Base-by-base conservation (phyloP, 768 basidiomycete species). In the Hericium rajendrae region DNA sequence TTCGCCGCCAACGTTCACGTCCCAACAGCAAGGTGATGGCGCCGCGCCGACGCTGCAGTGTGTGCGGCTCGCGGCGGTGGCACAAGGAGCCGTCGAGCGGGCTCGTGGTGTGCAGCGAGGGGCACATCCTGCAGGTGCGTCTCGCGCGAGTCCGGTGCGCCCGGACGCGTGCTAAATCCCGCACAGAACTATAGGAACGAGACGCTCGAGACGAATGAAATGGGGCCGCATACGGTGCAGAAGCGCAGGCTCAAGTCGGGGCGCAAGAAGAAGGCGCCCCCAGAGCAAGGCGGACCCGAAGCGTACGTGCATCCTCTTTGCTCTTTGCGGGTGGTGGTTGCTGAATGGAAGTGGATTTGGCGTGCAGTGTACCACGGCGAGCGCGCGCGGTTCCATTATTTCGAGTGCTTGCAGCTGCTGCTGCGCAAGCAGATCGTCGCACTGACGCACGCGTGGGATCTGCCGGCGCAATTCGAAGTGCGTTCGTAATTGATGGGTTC, bases 41-140 rank as follows among this genome's bases (percentile, higher is more conserved):
- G 3, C 80, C 78, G 15, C 78, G 82, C 55, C 77, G 75, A 60
- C 79, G 81, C 48, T 95, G 93, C 66, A 76, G 81, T 0, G 78
- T 85, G 20, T 97, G 94, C 66, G 84, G 88, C 9, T 94, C 92
- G 22, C 82, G 80, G 52, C 81, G 86, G 68, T 97, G 92, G 92
- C 83, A 89, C 64, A 94, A 91, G 66, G 90, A 92, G 58, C 81
- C 83, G 11, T 78, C 84, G 0, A 87, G 84, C 38, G 94, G 94
- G 1, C 75, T 87, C 46, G 79, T 94, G 46, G 84, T 86, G 2
- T 97, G 94, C 70, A 88, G 84, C 62, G 94, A 97, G 66, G 94
- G 94, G 10, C 94, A 97, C 69, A 81, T 95, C 59, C 78, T 93
- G 32, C 88, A 91, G 79, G 92, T 91, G 67, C 24, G 62, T 50